A percentile compares a stretch with the other conserved stretches of the same genome.
phyloP scores from a whole-genome alignment of 805 yeast species.

The Wickerhamiella kazuoi region DNA sequence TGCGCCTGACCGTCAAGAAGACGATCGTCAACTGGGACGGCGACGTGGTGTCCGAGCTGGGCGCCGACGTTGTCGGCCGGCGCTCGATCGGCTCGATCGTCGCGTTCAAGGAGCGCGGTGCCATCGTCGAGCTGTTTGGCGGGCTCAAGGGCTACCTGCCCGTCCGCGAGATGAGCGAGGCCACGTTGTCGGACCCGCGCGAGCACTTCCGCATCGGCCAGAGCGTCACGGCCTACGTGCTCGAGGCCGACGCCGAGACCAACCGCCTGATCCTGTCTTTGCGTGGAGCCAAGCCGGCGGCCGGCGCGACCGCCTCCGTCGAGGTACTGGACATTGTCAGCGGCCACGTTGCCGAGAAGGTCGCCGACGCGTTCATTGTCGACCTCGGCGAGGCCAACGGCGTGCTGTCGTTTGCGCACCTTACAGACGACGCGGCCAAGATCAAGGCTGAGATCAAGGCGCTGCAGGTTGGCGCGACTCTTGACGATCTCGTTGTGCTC shows the following conservation, averaged over 20 bases:
- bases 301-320: background rate
- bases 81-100: constrained; percentile 60
- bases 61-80: constrained; percentile 27
- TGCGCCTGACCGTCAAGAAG: constrained; percentile 63
- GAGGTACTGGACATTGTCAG: constrained; percentile 28
- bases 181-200: constrained; percentile 58
- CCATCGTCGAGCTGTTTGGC: constrained; percentile 69
- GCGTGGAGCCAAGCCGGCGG: constrained; percentile 19
- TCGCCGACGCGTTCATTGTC: constrained; percentile 53
- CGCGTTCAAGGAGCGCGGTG: constrained; percentile 57
- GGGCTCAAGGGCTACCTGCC: constrained; percentile 66
- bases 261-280: constrained; percentile 54
- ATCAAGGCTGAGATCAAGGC: constrained; percentile 58
- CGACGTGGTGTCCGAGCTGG: constrained; percentile 26
- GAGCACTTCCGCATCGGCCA: constrained; percentile 74
- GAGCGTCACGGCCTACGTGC: constrained; percentile 53
- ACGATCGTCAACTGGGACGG: constrained; percentile 45
- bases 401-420: constrained; percentile 33
- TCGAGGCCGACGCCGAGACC: constrained; percentile 36
- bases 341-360: constrained; percentile 51
- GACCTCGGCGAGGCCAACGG: constrained; percentile 34
- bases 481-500: constrained; percentile 41
- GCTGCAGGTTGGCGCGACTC: constrained; percentile 39
- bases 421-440: constrained; percentile 53
- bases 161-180: constrained; percentile 73